Base-by-base conservation (phyloP, 2,329 filamentous ascomycete genomes). In the Alternaria panax region DNA sequence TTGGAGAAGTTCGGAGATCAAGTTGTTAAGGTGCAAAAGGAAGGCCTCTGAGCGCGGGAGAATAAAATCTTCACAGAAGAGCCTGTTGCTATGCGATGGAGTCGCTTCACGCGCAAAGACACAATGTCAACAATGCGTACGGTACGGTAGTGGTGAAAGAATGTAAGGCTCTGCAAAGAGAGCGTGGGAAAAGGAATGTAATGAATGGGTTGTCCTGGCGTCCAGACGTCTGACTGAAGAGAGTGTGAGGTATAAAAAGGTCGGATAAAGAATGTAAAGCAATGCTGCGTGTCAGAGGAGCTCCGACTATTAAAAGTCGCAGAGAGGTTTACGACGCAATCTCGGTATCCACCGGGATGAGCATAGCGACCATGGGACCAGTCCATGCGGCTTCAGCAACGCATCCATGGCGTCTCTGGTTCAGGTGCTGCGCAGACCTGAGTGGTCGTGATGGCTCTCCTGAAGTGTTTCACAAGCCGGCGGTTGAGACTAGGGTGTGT, bases 401-500 rank as follows among this genome's bases (percentile, higher is more conserved):
- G 63, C 54, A 47, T 57, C 57, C 62, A 63, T 62, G 56, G 51
- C 22, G 58, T 56, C 67, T 71, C 69, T 65, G 68, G 67, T 71
- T 68, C 71, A 57, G 51, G 62, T 12, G 57, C 50, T 60, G 55
- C 47, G 56, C 54, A 54, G 59, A 55, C 60, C 36, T 70, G 66
- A 72, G 61, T 75, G 74, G 73, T 69, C 60, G 62, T 61, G 59
- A 63, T 66, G 54, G 59, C 53, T 53, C 59, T 64, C 64, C 54
- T 65, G 51, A 67, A 65, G 63, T 70, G 73, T 76, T 76, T 72
- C 69, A 70, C 68, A 66, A 75, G 72, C 69, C 71, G 60, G 60
- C 28, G 48, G 73, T 76, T 72, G 73, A 66, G 65, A 64, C 71
- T 75, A 74, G 74, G 64, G 57, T 47, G 74, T 71, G 67, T 75